A percentile compares a stretch with the other conserved stretches of the same genome.
Conservation (phyloP, 345 rosid species). For the Carallia pectinifolia region DNA sequence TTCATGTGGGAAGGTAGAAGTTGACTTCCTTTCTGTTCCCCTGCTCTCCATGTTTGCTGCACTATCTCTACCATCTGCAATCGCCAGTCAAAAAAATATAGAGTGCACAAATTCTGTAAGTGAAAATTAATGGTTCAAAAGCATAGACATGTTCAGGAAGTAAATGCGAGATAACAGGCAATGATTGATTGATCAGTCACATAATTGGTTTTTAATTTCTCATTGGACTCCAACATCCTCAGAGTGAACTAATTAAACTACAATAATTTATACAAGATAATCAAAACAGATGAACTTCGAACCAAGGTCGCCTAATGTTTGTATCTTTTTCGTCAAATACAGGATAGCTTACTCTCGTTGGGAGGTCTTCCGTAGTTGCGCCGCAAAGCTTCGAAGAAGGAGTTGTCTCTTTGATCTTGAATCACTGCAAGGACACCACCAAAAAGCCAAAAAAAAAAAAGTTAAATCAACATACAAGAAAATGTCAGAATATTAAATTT, state of each 20-base stretch:
- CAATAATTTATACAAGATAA: neutral
- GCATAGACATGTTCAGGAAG: too few species aligned
- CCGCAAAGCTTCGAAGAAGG: slow-evolving; percentile 37
- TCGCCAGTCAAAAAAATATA: neutral
- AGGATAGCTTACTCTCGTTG: slow-evolving; percentile 32
- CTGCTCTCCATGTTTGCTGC: slow-evolving; percentile 26
- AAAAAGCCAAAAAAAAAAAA: neutral
- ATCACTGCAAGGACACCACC: slow-evolving; percentile 32
- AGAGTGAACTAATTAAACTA: neutral
- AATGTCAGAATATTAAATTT: neutral
- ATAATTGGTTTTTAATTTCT: neutral
- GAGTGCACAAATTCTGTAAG: too few species aligned
- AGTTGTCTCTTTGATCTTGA: slow-evolving; percentile 45
- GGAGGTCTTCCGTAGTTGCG: slow-evolving; percentile 48
- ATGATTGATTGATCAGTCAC: slow-evolving; percentile 1
- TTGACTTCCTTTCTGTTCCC: slow-evolving; percentile 32
- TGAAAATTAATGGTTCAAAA: too few species aligned
- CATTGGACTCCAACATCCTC: neutral
- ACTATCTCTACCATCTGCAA: slow-evolving; percentile 21
- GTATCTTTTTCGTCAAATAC: neutral
- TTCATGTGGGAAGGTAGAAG: slow-evolving; percentile 23
- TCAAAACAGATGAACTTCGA: neutral
- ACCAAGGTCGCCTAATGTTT: neutral
- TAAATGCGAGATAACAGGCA: neutral
- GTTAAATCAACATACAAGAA: neutral